Base-by-base conservation (phyloP, 768 basidiomycete species). In the Boletus eberwhitei region DNA sequence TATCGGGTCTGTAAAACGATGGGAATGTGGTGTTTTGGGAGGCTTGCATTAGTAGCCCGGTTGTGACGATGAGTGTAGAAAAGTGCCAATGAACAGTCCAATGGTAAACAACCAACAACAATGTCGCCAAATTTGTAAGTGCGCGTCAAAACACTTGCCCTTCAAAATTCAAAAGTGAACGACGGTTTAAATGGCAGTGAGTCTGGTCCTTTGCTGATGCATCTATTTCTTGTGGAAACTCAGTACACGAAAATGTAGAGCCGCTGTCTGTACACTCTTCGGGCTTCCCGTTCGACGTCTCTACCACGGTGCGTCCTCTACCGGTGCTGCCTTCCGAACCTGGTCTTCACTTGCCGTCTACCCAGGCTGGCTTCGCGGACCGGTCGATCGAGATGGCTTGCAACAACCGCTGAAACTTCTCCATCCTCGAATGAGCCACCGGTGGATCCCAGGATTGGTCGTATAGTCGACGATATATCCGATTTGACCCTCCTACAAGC, bases 401-500 rank as follows among this genome's bases (percentile, higher is more conserved):
- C 86, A 11, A 77, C 83, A 19, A 70, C 76, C 0, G 59, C 82
- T 16, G 76, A 75, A 44, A 60, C 79, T 9, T 59, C 81, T 0
- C 65, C 80, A 24, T 70, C 75, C 21, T 60, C 78, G 5, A 57
- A 77, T 3, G 54, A 75, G 1, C 72, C 79, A 3, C 74, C 69
- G 6, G 65, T 68, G 22, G 84, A 93, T 69, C 82, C 91, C 21
- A 83, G 79, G 63, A 80, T 99, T 60, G 76, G 75, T 46, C 82
- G 83, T 55, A 88, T 99, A 65, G 97, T 99, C 26, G 93, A 98
- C 69, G 88, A 93, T 70, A 98, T 99, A 62, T 90, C 93, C 6
- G 74, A 78, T 21, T 73, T 98, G 62, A 92, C 94, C 19, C 79
- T 98, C 52, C 77, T 99, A 54, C 95, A 98, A 71, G 96, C 96